phyloP scores from a whole-genome alignment of 306 rosid genomes.

The Ceratonia siliqua region DNA sequence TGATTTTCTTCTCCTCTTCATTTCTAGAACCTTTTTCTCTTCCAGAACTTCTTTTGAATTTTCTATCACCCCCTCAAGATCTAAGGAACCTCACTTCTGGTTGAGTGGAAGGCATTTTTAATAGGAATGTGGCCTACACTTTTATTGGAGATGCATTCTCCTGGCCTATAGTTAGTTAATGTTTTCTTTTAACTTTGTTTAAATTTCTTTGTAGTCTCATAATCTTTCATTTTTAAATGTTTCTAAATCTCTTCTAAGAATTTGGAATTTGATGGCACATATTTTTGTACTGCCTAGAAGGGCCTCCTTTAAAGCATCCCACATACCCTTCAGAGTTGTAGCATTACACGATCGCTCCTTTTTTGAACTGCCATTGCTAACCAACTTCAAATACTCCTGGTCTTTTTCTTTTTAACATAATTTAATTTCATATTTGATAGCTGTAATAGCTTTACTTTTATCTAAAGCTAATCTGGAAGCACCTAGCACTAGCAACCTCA shows the following conservation, averaged over 20 bases:
- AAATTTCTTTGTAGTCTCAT: neutral
- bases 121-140: too few relatives aligned
- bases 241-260: neutral
- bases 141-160: neutral
- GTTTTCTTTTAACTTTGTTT: neutral
- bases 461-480: slow-evolving; percentile 1
- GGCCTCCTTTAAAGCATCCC: too few relatives aligned
- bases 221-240: neutral
- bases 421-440: neutral
- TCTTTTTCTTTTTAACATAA: neutral
- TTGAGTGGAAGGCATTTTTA: too few relatives aligned
- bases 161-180: neutral
- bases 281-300: neutral
- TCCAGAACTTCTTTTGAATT: too few relatives aligned
- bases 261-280: neutral
- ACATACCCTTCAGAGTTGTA: too few relatives aligned
- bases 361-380: neutral
- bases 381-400: neutral
- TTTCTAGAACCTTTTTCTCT: too few relatives aligned
- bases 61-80: too few relatives aligned
- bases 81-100: too few relatives aligned
- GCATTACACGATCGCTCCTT: neutral
- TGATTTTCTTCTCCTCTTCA: too few relatives aligned
- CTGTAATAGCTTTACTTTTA: neutral
- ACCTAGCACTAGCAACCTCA: neutral